A percentile compares a stretch with the other conserved stretches of the same genome.
phyloP scores from a whole-genome alignment of 345 rosid species.

The Citrus medica region DNA sequence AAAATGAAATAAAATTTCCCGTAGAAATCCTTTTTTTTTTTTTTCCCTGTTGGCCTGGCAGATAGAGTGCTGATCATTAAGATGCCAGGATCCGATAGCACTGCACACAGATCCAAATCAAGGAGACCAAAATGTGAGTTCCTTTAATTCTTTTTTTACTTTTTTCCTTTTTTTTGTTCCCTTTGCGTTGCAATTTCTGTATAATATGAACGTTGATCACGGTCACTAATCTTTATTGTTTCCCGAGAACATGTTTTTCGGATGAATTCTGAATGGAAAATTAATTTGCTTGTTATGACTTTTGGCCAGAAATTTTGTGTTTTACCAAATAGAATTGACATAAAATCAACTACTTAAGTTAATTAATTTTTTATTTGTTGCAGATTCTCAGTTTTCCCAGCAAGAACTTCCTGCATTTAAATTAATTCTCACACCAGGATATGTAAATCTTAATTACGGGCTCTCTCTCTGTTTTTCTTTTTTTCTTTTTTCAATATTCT shows the following conservation, averaged over 20 bases:
- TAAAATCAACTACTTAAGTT: not conserved
- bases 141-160: not conserved
- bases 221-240: not conserved
- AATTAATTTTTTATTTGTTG: not conserved
- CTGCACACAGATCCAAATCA: not conserved
- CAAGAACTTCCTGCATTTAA: slow-evolving; percentile 81
- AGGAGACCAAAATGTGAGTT: slow-evolving; percentile 28
- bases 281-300: not conserved
- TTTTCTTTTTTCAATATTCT: too few species aligned
- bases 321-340: not conserved
- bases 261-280: too few species aligned
- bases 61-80: not conserved
- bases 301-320: not conserved
- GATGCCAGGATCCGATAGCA: slow-evolving; percentile 3
- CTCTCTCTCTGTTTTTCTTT: not conserved
- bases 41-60: not conserved
- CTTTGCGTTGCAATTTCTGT: not conserved
- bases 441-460: slow-evolving; percentile 28
- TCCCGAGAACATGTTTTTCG: not conserved
- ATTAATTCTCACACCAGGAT: slow-evolving; percentile 64
- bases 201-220: not conserved
- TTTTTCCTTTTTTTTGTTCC: not conserved
- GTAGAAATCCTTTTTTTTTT: not conserved
- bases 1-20: not conserved
- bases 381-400: slow-evolving; percentile 73